Conservation (phyloP, 352 stramenopile species). For the Phytophthora europaea region DNA sequence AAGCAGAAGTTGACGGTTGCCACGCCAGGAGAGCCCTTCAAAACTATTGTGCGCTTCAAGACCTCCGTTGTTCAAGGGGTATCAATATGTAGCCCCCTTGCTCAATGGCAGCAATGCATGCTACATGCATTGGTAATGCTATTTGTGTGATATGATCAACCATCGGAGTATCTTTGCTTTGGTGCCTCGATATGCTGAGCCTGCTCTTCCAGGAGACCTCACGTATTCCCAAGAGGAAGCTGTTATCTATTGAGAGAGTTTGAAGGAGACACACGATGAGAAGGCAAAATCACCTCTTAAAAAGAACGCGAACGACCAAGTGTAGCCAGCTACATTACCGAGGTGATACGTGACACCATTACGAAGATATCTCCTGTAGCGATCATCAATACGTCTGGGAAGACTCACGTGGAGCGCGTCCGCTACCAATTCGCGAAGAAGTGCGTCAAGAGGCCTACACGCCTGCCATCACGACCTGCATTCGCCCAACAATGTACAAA, state of each 20-base stretch:
- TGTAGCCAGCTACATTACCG: conserved; percentile 15
- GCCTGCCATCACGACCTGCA: too few species aligned
- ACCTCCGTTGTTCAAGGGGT: conserved; percentile 16
- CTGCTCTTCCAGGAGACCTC: conserved; percentile 5
- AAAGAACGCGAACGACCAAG: conserved; percentile 5
- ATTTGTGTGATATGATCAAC: conserved; percentile 10
- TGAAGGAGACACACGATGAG: background rate
- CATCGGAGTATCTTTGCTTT: conserved; percentile 12
- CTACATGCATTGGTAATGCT: conserved; percentile 18
- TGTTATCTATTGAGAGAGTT: conserved; percentile 12
- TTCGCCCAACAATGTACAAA: too few species aligned
- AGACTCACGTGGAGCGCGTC: too few species aligned
- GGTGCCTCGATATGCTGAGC: conserved; percentile 2
- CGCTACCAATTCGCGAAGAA: too few species aligned
- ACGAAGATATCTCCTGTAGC: background rate
- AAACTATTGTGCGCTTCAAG: conserved; percentile 4
- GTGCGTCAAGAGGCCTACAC: too few species aligned
- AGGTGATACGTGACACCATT: conserved; percentile 3
- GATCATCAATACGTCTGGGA: too few species aligned
- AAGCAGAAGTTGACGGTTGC: conserved; percentile 7
- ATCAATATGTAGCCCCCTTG: conserved; percentile 12
- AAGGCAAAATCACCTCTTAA: background rate
- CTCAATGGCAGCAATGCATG: conserved; percentile 30
- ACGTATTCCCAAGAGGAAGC: conserved; percentile 17
- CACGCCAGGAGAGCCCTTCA: background rate